These are phyloP conservation scores for Tuber brumale DNA, from an alignment of 495 filamentous ascomycete genomes.

Conservation along the genomic window DNA sequence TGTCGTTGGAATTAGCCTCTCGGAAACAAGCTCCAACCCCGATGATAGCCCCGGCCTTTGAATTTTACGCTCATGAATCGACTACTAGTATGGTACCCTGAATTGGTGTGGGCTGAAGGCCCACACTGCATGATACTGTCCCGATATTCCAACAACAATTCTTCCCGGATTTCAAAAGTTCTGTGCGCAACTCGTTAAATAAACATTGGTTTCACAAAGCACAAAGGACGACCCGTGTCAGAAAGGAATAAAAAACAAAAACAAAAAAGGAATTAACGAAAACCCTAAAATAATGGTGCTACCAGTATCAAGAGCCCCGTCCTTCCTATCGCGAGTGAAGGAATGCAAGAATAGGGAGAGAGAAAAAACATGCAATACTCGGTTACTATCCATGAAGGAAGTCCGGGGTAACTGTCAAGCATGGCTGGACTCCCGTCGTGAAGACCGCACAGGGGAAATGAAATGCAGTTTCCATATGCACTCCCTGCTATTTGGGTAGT, in stretches of 20 bases:
- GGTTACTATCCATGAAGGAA: constrained; percentile 2
- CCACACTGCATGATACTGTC: neutral
- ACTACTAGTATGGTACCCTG: neutral
- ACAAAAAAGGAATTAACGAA: neutral
- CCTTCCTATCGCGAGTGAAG: neutral
- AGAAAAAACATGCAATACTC: constrained; percentile 1
- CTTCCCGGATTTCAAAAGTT: neutral
- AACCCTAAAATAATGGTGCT: neutral
- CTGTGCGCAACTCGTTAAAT: neutral
- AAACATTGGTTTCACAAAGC: neutral
- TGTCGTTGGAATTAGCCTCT: constrained; percentile 22
- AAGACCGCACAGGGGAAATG: constrained; percentile 30
- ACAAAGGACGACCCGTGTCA: neutral
- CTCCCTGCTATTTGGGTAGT: constrained; percentile 24
- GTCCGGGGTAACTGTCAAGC: constrained; percentile 30
- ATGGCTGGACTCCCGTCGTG: constrained; percentile 22
- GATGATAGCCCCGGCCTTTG: constrained; percentile 18
- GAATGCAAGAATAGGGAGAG: constrained; percentile 1
- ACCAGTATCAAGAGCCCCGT: neutral
- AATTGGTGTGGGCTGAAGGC: neutral
- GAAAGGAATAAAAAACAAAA: neutral
- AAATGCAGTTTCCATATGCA: constrained; percentile 30
- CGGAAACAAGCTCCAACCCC: constrained; percentile 15
- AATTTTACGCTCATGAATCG: constrained; percentile 10
- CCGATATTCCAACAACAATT: neutral